phyloP scores from a whole-genome alignment of 352 stramenopile species.

The Globisporangium yorkense region DNA sequence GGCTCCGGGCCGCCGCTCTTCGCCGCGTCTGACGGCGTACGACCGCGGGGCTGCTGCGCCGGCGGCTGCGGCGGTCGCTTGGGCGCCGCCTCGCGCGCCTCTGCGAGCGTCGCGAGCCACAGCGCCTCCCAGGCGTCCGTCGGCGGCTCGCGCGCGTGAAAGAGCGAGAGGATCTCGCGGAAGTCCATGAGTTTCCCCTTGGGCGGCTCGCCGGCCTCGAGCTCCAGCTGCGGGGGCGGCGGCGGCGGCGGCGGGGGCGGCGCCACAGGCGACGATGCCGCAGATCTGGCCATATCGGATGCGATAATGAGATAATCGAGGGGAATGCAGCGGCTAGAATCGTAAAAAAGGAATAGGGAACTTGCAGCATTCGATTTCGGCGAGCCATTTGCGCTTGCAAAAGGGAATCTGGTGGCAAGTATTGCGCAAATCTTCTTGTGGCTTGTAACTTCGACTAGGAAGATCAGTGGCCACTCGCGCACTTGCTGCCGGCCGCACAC shows the following conservation, averaged over 20 bases:
- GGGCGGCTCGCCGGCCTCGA: conserved; percentile 17
- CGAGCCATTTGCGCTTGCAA: not conserved
- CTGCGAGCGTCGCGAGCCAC: conserved; percentile 42
- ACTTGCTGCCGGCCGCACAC: not conserved
- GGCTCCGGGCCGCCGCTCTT: conserved; percentile 22
- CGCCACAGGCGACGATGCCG: conserved; percentile 22
- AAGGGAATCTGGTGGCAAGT: not conserved
- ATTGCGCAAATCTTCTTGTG: conserved; percentile 7
- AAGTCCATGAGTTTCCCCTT: conserved; percentile 42
- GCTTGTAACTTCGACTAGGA: not conserved
- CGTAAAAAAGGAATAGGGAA: not conserved
- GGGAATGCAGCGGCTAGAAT: not conserved
- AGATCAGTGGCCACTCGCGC: not conserved
- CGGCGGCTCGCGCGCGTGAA: conserved; percentile 28
- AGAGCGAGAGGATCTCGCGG: conserved; percentile 59
- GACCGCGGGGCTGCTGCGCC: not conserved
- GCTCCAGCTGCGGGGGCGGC: conserved; percentile 22
- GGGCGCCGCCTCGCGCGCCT: conserved; percentile 47
- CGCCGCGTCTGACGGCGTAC: conserved; percentile 12
- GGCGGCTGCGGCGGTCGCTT: not conserved
- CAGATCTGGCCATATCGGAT: conserved; percentile 9
- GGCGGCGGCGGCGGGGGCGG: conserved; percentile 33
- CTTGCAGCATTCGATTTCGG: not conserved
- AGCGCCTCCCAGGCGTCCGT: conserved; percentile 27
- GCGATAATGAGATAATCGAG: not conserved